Evolutionary conservation across 768 basidiomycete genomes (phyloP).

Genomic region (Suillus subaureus): DNA sequence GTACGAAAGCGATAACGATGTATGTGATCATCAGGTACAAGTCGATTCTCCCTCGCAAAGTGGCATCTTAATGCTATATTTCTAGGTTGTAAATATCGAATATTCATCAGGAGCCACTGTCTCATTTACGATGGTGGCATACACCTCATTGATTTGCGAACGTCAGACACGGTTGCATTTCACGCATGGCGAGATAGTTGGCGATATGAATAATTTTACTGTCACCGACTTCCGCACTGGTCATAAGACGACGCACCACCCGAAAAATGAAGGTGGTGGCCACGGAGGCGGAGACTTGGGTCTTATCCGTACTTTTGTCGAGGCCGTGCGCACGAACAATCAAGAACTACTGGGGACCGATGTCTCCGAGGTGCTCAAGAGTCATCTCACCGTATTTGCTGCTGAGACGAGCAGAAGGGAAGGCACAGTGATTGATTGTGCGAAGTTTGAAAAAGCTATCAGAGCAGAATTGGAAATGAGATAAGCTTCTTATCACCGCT

Average conservation of each 20-base stretch:
- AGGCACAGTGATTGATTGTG: conserved; percentile 70
- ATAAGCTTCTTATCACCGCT: background rate
- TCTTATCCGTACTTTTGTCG: conserved; percentile 72
- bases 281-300: conserved; percentile 87
- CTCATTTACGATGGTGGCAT: conserved; percentile 90
- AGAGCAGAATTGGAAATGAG: conserved; percentile 33
- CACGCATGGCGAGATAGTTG: conserved; percentile 85
- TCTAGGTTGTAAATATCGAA: conserved; percentile 81
- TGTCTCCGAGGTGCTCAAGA: conserved; percentile 69
- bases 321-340: conserved; percentile 66
- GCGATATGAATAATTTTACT: conserved; percentile 77
- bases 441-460: conserved; percentile 59
- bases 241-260: conserved; percentile 44
- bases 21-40: conserved; percentile 79
- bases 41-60: background rate
- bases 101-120: conserved; percentile 81
- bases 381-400: conserved; percentile 86
- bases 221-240: conserved; percentile 75
- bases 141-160: conserved; percentile 75
- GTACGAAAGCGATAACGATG: conserved; percentile 84
- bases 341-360: conserved; percentile 70
- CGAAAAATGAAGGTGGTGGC: conserved; percentile 61
- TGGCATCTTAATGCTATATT: background rate
- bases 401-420: conserved; percentile 77
- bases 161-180: conserved; percentile 88